These are phyloP conservation scores for Xylariaceae sp. DNA, from an alignment of 2,329 filamentous ascomycete species.

Conservation along the genomic window DNA sequence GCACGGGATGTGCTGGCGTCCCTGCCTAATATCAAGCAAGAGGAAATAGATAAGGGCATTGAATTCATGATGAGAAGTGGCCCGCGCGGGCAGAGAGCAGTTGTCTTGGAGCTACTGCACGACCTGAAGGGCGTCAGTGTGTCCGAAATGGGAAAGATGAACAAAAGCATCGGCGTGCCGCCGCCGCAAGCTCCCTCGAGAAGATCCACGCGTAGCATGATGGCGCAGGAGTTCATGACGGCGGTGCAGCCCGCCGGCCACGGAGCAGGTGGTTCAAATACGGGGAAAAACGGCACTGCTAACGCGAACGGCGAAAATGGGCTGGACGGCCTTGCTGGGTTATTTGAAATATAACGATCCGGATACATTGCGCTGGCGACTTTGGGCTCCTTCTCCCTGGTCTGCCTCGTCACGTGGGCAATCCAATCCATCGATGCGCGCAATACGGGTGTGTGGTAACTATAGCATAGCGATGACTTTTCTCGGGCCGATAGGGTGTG, in stretches of 20 bases:
- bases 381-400: no score
- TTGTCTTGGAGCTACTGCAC: constrained; percentile 80
- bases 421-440: no score
- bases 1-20: constrained; percentile 72
- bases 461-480: no score
- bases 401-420: no score
- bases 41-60: constrained; percentile 63
- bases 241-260: constrained; percentile 36
- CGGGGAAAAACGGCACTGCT: constrained; percentile 17
- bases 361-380: no score
- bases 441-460: no score
- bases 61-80: constrained; percentile 57
- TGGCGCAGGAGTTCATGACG: constrained; percentile 65
- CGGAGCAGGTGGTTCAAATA: constrained; percentile 15
- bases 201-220: constrained; percentile 49
- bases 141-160: constrained; percentile 85
- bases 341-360: constrained; percentile 40
- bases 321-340: constrained; percentile 51
- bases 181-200: constrained; percentile 33
- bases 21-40: constrained; percentile 69
- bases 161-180: constrained; percentile 45
- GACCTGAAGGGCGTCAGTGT: constrained; percentile 87
- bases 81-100: constrained; percentile 71
- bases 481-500: no score
- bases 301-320: constrained; percentile 40